Evolutionary conservation across 805 yeast genomes (phyloP), one percentile per base, ranked within the genome.

Genomic region (Hanseniaspora clermontiae): DNA sequence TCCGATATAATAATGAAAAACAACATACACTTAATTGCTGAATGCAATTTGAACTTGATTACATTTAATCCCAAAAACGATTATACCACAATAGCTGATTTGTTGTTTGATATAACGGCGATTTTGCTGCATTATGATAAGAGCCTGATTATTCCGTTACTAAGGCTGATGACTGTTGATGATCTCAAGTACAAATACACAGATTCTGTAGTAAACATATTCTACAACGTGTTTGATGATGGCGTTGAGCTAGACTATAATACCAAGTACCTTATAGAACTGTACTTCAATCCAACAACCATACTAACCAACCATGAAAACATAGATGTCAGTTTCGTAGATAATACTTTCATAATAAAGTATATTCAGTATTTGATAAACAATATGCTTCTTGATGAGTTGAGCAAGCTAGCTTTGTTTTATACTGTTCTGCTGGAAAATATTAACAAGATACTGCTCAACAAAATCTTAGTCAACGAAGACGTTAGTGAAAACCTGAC

Each of bases 291-390:
- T 27, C 58, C 58, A 8, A 70, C 69, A 24, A 66, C 66, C 5
- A 62, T 68, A 1, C 55, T 64, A 14, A 59, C 60, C 15, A 37
- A 43, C 10, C 37, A 31, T 11, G 59, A 58, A 43, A 59, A 58
- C 2, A 64, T 62, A 39, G 47, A 43, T 29, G 27, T 17, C 8
- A 32, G 39, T 1, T 55, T 61, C 8, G 58, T 63, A 5, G 60
- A 61, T 39, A 64, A 67, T 45, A 61, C 61, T 17, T 69, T 71
- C 70, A 66, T 68, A 66, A 47, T 67, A 45, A 63, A 64, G 55
- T 69, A 68, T 45, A 65, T 69, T 68, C 63, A 67, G 49, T 61
- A 66, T 58, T 59, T 68, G 39, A 71, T 68, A 3, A 62, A 66
- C 3, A 63, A 65, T 37, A 67, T 67, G 40, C 58, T 66, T 14